Evolutionary conservation across 1,139 yeast species (phyloP), one percentile per base, ranked within the genome.

Genomic region (Yamadazyma pseudoaaseri): DNA sequence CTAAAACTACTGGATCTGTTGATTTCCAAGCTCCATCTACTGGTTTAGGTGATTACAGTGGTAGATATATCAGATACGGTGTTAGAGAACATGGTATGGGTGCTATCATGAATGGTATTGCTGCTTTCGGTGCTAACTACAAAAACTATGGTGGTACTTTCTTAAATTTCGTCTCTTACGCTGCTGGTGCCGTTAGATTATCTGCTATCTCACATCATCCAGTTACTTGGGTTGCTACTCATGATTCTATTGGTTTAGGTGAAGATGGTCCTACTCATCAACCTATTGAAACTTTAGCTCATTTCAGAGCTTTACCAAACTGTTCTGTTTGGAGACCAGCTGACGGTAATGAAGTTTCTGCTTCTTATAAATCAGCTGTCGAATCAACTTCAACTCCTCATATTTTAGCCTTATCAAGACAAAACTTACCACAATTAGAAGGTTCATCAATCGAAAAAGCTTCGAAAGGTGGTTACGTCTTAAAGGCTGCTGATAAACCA

Each of bases 191-290:
- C 55, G 82, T 92, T 42, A 82, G 99, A 75, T 79, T 92, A 55
- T 77, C 96, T 39, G 97, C 97, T 39, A 76, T 92, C 45, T 86
- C 97, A 42, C 92, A 92, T 55, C 92, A 82, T 66, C 96, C 95
- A 52, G 84, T 87, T 52, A 81, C 86, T 60, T 89, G 96, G 95
- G 95, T 92, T 47, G 97, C 97, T 44, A 92, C 98, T 49, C 98
- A 92, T 70, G 98, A 92, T 70, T 92, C 98, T 37, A 92, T 92
- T 59, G 98, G 98, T 71, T 79, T 92, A 52, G 98, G 98, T 73
- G 98, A 92, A 76, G 98, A 92, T 62, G 98, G 98, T 61, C 98
- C 98, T 65, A 92, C 98, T 61, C 98, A 92, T 71, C 98, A 92
- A 76, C 99, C 99, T 67, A 87, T 92, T 56, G 99, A 92, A 79